A percentile compares a stretch with the other conserved stretches of the same genome.
These are phyloP conservation scores for Naganishia sp. DNA, from an alignment of 1,284 basidiomycete species.

Conservation along the genomic window DNA sequence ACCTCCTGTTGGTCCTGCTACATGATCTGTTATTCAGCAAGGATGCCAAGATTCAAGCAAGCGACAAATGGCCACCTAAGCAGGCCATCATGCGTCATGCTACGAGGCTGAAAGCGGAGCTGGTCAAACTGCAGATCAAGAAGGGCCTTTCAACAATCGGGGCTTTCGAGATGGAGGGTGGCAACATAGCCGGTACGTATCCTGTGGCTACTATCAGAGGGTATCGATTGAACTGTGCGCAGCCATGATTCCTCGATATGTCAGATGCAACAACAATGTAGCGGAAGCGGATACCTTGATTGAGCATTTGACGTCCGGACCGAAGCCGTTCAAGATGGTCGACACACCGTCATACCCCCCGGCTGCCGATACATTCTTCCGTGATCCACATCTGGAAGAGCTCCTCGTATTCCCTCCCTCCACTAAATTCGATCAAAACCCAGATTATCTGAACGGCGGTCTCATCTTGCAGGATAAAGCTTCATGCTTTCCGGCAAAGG, in stretches of 20 bases:
- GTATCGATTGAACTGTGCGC: neutral
- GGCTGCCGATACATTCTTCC: slow-evolving; percentile 58
- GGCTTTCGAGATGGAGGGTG: slow-evolving; percentile 60
- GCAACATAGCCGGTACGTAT: slow-evolving; percentile 39
- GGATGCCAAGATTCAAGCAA: slow-evolving; percentile 72
- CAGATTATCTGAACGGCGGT: slow-evolving; percentile 50
- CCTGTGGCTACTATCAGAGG: neutral
- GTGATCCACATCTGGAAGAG: slow-evolving; percentile 73
- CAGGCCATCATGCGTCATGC: slow-evolving; percentile 79
- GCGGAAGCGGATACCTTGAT: slow-evolving; percentile 40
- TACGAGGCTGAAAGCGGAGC: slow-evolving; percentile 80
- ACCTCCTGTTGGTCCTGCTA: slow-evolving; percentile 76
- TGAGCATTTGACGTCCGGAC: slow-evolving; percentile 36
- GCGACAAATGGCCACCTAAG: slow-evolving; percentile 77
- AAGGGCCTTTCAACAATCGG: slow-evolving; percentile 66
- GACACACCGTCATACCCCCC: slow-evolving; percentile 43
- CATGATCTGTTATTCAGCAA: slow-evolving; percentile 79
- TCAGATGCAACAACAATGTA: slow-evolving; percentile 75
- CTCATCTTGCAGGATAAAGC: slow-evolving; percentile 97
- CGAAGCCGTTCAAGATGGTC: slow-evolving; percentile 40
- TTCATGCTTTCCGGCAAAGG: slow-evolving; percentile 88
- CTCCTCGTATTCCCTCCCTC: slow-evolving; percentile 74
- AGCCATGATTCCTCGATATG: slow-evolving; percentile 78
- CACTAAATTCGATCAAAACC: slow-evolving; percentile 54
- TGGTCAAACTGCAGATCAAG: slow-evolving; percentile 80